Evolutionary conservation across 176 grass and related monocot genomes (phyloP), one percentile per base, ranked within the genome.

Genomic region (Oryza australiensis): DNA sequence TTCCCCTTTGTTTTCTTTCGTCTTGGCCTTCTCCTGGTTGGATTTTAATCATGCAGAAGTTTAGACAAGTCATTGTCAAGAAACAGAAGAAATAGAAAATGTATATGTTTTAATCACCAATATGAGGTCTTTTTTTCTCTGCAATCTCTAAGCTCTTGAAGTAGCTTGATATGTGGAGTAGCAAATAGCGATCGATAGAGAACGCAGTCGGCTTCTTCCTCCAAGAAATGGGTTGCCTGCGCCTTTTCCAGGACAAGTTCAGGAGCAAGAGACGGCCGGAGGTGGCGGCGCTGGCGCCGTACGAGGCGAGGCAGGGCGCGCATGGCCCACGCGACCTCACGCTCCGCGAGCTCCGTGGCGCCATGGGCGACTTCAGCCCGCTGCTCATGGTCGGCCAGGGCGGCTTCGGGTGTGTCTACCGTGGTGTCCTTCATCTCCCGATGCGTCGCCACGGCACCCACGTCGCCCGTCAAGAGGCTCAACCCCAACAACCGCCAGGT

Each of bases 381-480:
- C 63, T 94, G 73, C 87, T 92, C 48, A 76, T 92, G 81, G 86
- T 94, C 68, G 92, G 92, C 43, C 65, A 92, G 85, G 89, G 92
- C 35, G 92, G 92, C 24, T 94, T 94, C 67, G 89, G 89, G 22
- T 87, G 92, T 26, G 84, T 92, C 46, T 94, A 92, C 66, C 85
- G 84, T 41, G 93, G 89, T 37, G 72, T 65, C 51, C 77, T 94
- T 66, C 86, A 85, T 3, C 55, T 76, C 69, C 62, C 57, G 75
- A 68, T 34, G 86, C 62, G 12, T 67, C 41, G 24, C 67, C 77
- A 68, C 33, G 77, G 78, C 64, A 87, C 55, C 2, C 68, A 64
- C 7, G 87, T 92, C 63, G 89, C 89, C 22, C n/a, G 68, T 94
- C 72, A 94, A 92, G 84, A 89, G 77, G 77, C 92, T 94, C 53